phyloP scores from a whole-genome alignment of 768 basidiomycete species.

The Hysterangium stoloniferum region DNA sequence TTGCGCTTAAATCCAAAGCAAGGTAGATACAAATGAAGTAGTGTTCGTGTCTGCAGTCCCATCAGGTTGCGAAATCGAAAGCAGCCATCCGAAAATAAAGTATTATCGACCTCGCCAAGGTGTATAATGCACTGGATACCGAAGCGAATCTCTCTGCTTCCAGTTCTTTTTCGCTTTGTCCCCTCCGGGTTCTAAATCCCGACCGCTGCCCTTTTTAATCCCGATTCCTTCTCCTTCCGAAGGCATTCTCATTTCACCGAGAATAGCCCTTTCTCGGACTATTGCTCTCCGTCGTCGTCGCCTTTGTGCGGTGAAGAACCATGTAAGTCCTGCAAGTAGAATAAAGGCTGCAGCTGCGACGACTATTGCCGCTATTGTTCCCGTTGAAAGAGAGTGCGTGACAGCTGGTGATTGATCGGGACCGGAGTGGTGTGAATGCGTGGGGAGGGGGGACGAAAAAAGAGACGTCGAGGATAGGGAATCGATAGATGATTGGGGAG shows the following conservation, averaged over 20 bases:
- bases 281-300: conserved; percentile 61
- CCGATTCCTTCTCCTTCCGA: background rate
- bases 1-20: too few species aligned
- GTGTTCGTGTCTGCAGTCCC: too few species aligned
- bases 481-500: background rate
- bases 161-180: background rate
- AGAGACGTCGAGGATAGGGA: conserved; percentile 7
- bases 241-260: background rate
- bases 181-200: too few species aligned
- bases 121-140: background rate
- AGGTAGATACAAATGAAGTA: too few species aligned
- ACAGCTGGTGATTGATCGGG: background rate
- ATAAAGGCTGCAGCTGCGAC: background rate
- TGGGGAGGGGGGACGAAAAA: background rate
- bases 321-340: background rate
- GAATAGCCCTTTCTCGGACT: conserved; percentile 22
- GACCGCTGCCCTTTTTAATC: background rate
- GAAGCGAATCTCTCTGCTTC: background rate
- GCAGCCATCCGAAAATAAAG: too few species aligned
- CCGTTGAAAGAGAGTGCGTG: background rate
- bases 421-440: conserved; percentile 10
- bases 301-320: conserved; percentile 39
- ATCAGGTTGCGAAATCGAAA: too few species aligned
- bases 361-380: conserved; percentile 6
- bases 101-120: background rate